Conservation (phyloP, 1,139 yeast genomes). For the Tardiomyces blankii region DNA sequence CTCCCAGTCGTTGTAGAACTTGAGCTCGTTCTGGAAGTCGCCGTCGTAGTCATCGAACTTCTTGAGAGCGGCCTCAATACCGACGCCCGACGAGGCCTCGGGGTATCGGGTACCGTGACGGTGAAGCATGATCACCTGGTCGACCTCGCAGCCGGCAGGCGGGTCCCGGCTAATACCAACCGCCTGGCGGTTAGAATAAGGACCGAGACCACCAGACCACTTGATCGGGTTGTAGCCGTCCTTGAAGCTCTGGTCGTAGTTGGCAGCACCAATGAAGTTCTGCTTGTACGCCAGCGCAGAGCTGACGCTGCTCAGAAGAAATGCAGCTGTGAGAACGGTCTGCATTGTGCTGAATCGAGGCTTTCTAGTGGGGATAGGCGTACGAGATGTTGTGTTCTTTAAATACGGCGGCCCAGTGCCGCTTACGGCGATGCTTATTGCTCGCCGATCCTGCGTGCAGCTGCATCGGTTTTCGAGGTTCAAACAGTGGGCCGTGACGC, state of each 20-base stretch:
- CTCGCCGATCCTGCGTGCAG: no score
- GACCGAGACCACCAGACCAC: slow-evolving; percentile 35
- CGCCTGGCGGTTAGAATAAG: slow-evolving; percentile 32
- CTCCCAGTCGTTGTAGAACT: slow-evolving; percentile 21
- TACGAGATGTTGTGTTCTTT: no score
- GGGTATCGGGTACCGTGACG: slow-evolving; percentile 74
- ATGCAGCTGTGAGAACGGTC: slow-evolving; percentile 1
- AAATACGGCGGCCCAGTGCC: no score
- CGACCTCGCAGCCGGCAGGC: slow-evolving; percentile 44
- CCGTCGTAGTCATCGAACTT: slow-evolving; percentile 15
- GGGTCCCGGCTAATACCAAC: slow-evolving; percentile 32
- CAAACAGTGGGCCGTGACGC: no score
- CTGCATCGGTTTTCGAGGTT: no score
- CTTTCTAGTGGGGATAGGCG: no score
- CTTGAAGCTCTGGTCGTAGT: slow-evolving; percentile 20
- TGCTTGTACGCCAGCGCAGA: neutral
- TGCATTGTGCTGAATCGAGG: slow-evolving; percentile 2
- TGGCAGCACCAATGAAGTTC: slow-evolving; percentile 1
- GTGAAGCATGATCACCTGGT: slow-evolving; percentile 52
- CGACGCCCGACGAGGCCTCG: slow-evolving; percentile 11
- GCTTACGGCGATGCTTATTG: no score
- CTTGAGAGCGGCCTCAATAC: slow-evolving; percentile 10
- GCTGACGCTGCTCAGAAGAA: slow-evolving; percentile 1
- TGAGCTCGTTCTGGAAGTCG: slow-evolving; percentile 24
- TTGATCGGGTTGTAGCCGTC: slow-evolving; percentile 25